These are phyloP conservation scores for Brasilioporus rufonigricans DNA, from an alignment of 768 basidiomycete species.

Conservation along the genomic window DNA sequence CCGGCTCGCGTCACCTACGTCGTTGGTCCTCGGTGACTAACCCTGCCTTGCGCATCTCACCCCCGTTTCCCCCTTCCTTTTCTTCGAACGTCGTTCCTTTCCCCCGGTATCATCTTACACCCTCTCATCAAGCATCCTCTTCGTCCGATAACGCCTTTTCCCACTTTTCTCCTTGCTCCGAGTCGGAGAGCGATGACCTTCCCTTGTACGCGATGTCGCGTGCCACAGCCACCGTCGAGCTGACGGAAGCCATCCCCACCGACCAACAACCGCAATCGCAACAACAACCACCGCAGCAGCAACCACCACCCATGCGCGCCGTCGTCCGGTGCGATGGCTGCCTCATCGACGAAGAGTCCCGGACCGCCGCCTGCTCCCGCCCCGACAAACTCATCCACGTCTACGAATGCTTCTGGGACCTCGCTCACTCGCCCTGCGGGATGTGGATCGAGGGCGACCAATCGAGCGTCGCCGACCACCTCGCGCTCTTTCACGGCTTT, in stretches of 20 bases:
- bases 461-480: slow-evolving; percentile 32
- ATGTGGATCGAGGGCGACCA: slow-evolving; percentile 38
- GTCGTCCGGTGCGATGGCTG: slow-evolving; percentile 27
- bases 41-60: slow-evolving; percentile 23
- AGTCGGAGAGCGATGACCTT: slow-evolving; percentile 25
- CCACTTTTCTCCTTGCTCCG: slow-evolving; percentile 19
- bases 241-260: slow-evolving; percentile 4
- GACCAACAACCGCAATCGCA: slow-evolving; percentile 5
- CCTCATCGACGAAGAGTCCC: slow-evolving; percentile 28
- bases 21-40: slow-evolving; percentile 33
- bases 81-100: slow-evolving; percentile 16
- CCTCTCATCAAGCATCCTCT: no score
- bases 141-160: slow-evolving; percentile 13
- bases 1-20: slow-evolving; percentile 27
- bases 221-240: slow-evolving; percentile 22
- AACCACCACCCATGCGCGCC: slow-evolving; percentile 8
- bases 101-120: slow-evolving; percentile 14
- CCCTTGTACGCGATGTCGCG: slow-evolving; percentile 12
- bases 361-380: slow-evolving; percentile 22
- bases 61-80: slow-evolving; percentile 15
- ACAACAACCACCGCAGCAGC: neutral
- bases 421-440: slow-evolving; percentile 22
- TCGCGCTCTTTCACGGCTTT: slow-evolving; percentile 30
- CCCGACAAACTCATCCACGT: slow-evolving; percentile 26
- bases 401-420: slow-evolving; percentile 33